Evolutionary conservation across 2,329 filamentous ascomycete genomes (phyloP).

Genomic region (Dactylellina parvicollis): DNA sequence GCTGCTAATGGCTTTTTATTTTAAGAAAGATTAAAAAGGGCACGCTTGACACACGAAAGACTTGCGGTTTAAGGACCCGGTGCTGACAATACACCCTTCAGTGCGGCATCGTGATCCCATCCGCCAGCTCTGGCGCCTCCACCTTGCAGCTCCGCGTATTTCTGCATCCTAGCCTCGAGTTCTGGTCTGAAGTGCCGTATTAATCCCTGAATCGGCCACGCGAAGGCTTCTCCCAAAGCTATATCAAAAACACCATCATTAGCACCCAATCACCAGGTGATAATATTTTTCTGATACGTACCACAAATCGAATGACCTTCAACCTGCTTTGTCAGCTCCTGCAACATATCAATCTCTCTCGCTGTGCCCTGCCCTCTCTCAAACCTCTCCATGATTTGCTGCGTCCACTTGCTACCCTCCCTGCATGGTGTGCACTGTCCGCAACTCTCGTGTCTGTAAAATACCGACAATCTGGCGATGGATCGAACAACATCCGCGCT

Average conservation of each 20-base stretch:
- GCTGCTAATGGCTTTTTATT: neutral
- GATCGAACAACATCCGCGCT: conserved; percentile 93
- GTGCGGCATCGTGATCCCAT: conserved; percentile 78
- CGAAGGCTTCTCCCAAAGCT: conserved; percentile 95
- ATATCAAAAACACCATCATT: conserved; percentile 55
- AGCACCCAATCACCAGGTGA: conserved; percentile 55
- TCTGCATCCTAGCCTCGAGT: conserved; percentile 87
- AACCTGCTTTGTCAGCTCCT: conserved; percentile 98
- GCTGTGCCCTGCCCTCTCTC: conserved; percentile 87
- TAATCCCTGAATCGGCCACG: conserved; percentile 97
- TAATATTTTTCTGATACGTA: conserved; percentile 63
- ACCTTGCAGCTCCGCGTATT: conserved; percentile 77
- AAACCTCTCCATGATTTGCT: conserved; percentile 98
- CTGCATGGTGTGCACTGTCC: conserved; percentile 99
- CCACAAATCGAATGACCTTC: conserved; percentile 99
- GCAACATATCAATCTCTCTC: conserved; percentile 98
- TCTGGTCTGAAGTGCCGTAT: conserved; percentile 98
- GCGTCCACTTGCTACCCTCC: conserved; percentile 98
- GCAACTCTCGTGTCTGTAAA: conserved; percentile 98
- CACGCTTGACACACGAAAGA: conserved; percentile 35
- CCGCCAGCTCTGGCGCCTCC: conserved; percentile 84
- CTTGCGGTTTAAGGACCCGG: conserved; percentile 66
- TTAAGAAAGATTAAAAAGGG: conserved; percentile 20
- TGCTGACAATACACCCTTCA: conserved; percentile 86
- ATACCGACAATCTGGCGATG: conserved; percentile 90